Evolutionary conservation across 169 alveolate species (phyloP), one percentile per base, ranked within the genome.

Genomic region (Gregarina niphandrodes): DNA sequence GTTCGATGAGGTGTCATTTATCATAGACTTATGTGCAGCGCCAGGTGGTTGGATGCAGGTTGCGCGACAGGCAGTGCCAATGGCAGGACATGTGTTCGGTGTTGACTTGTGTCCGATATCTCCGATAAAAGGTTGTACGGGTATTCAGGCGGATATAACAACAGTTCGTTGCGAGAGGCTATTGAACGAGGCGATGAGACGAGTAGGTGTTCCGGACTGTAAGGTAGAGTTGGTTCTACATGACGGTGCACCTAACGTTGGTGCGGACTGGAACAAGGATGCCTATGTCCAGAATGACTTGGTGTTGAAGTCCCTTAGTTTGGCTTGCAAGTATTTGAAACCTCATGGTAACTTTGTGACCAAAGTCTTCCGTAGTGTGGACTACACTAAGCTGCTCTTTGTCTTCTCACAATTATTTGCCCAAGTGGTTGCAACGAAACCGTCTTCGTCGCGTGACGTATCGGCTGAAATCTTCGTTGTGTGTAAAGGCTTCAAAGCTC

Each of bases 161-260:
- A 72, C 87, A 9, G 67, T 58, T 48, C 42, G 61, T 49, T 59
- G 77, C 49, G 13, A 42, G 31, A 18, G 40, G 44, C 5, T 57
- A 42, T 18, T 74, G 4, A 37, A 17, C 42, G 37, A 42, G 37
- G 57, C 42, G 7, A 45, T 63, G 35, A 60, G 37, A 2, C 9
- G 49, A 3, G 22, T 34, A 4, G 17, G 21, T 20, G 38, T 57
- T 21, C 53, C 73, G 64, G 87, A 80, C 34, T 64, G 68, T 32
- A 80, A 84, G 54, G 97, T 84, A 15, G 98, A 89, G 67, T 92
- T 89, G 7, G 92, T 93, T 4, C 70, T 93, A 4, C 93, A 93
- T 57, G 99, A 93, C 67, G 99, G 99, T 7, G 95, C 98, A 11
- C 99, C 99, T 7, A 93, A 93, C 62, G 93, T 93, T 49, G 99